These are phyloP conservation scores for Nephromyces sp. DNA, from an alignment of 169 alveolate species.

Conservation along the genomic window DNA sequence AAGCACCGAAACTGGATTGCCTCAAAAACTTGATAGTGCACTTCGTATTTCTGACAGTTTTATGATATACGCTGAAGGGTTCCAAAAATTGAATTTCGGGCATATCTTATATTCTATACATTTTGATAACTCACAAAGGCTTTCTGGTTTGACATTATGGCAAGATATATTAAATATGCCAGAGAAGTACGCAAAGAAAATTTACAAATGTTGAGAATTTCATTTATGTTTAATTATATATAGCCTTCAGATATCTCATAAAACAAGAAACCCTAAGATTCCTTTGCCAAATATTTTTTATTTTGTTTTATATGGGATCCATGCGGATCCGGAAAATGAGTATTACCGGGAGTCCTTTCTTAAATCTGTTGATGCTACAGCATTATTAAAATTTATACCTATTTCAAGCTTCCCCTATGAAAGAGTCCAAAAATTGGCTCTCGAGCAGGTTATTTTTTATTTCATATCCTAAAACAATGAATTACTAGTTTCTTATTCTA, in stretches of 20 bases:
- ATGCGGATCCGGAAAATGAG: conserved; percentile 4
- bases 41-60: neutral
- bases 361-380: conserved; percentile 23
- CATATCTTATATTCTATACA: neutral
- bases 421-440: conserved; percentile 7
- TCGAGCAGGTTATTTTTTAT: neutral
- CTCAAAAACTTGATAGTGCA: neutral
- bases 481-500: neutral
- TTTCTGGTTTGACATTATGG: too few relatives aligned
- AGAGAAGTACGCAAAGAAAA: too few relatives aligned
- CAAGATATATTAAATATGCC: too few relatives aligned
- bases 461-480: neutral
- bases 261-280: neutral
- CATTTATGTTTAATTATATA: neutral
- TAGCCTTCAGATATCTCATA: neutral
- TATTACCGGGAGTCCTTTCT: neutral
- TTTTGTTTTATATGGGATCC: conserved; percentile 18
- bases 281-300: conserved; percentile 26
- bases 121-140: neutral
- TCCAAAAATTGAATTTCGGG: neutral
- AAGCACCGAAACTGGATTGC: neutral
- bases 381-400: conserved; percentile 8
- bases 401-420: conserved; percentile 1
- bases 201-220: too few relatives aligned
- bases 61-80: neutral